phyloP scores from a whole-genome alignment of 2,329 filamentous ascomycete species.

The Lachnellula hyalina region DNA sequence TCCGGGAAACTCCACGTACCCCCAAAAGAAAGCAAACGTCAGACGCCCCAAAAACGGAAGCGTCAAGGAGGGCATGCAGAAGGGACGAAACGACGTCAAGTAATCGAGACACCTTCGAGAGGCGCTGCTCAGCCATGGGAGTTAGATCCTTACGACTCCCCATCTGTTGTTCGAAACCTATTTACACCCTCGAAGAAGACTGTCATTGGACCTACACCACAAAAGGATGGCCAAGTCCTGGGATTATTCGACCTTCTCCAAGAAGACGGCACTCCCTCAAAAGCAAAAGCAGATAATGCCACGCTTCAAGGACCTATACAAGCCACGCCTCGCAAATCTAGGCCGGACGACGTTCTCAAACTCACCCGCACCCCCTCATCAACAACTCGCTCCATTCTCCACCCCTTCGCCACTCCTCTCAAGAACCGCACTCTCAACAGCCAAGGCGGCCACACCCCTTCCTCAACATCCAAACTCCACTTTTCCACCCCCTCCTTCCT shows the following conservation, averaged over 20 bases:
- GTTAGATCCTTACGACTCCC: constrained; percentile 47
- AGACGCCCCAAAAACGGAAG: constrained; percentile 35
- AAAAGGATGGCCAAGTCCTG: constrained; percentile 70
- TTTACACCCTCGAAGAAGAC: constrained; percentile 56
- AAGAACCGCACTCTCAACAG: constrained; percentile 41
- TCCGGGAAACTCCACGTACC: constrained; percentile 45
- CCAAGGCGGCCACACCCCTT: constrained; percentile 40
- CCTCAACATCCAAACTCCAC: constrained; percentile 48
- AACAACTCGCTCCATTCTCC: constrained; percentile 54
- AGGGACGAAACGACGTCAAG: constrained; percentile 46
- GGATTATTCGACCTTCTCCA: constrained; percentile 70
- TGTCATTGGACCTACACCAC: constrained; percentile 71
- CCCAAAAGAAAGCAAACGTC: constrained; percentile 21
- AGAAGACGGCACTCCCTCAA: constrained; percentile 38
- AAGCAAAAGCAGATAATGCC: constrained; percentile 24
- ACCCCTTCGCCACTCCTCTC: constrained; percentile 61
- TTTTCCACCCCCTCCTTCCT: constrained; percentile 71
- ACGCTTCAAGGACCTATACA: constrained; percentile 22
- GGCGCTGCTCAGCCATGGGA: constrained; percentile 30
- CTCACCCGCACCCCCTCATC: constrained; percentile 42
- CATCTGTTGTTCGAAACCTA: constrained; percentile 51
- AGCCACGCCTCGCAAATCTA: constrained; percentile 35
- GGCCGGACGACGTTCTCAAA: constrained; percentile 9
- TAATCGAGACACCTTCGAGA: constrained; percentile 38
- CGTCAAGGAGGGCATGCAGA: constrained; percentile 36